A percentile compares a stretch with the other conserved stretches of the same genome.
phyloP scores from a whole-genome alignment of 176 grass and related monocot species.

The Tuctoria greenei region DNA sequence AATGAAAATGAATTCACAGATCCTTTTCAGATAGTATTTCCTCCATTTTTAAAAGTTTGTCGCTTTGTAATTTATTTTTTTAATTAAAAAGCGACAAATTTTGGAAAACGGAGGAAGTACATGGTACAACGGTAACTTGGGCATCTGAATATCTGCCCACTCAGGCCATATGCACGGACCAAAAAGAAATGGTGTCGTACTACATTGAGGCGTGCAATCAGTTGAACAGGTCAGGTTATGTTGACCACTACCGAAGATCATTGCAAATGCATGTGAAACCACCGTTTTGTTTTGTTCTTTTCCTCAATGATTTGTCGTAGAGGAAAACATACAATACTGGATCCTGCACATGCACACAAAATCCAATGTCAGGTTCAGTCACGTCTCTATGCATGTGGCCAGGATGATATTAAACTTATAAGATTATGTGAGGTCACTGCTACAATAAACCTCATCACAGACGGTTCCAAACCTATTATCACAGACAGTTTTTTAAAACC shows the following conservation, averaged over 20 bases:
- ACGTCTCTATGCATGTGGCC: neutral
- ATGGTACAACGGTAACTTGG: too few species aligned
- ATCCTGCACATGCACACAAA: conserved; percentile 4
- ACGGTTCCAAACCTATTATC: too few species aligned
- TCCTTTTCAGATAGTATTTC: too few species aligned
- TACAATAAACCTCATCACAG: too few species aligned
- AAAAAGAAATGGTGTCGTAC: neutral
- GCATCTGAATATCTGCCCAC: neutral
- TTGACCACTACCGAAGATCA: conserved; percentile 1
- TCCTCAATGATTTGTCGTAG: neutral
- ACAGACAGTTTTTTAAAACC: too few species aligned
- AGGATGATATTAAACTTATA: neutral
- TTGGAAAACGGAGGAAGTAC: too few species aligned
- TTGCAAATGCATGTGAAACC: neutral
- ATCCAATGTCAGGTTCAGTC: conserved; percentile 19
- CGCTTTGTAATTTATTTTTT: too few species aligned
- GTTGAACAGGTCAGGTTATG: neutral
- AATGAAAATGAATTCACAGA: too few species aligned
- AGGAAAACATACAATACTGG: neutral
- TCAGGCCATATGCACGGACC: neutral
- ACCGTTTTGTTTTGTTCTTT: neutral
- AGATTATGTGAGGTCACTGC: neutral
- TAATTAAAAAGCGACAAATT: too few species aligned
- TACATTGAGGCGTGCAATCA: neutral
- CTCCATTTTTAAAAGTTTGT: too few species aligned